Conservation (phyloP, 345 rosid species). For the Trapa incisa region DNA sequence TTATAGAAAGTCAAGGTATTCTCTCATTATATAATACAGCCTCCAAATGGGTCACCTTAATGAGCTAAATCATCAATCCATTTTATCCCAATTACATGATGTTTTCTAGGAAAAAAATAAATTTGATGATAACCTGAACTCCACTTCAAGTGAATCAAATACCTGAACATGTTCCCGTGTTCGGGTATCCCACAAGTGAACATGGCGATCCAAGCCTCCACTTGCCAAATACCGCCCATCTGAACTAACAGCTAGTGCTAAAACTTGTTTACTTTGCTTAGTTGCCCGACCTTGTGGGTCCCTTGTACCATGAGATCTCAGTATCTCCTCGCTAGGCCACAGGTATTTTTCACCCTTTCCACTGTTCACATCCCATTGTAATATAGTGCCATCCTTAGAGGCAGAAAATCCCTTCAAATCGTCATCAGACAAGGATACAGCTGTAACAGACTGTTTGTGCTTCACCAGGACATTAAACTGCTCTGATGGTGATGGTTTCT, state of each 20-base stretch:
- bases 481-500: conserved; percentile 41
- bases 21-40: not conserved
- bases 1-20: not conserved
- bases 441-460: conserved; percentile 69
- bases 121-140: not conserved
- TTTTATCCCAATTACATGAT: not conserved
- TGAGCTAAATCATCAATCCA: not conserved
- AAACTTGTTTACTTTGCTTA: conserved; percentile 63
- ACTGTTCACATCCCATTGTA: conserved; percentile 76
- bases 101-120: not conserved
- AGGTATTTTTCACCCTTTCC: conserved; percentile 53
- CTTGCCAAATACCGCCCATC: conserved; percentile 92
- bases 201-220: conserved; percentile 89
- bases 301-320: conserved; percentile 69
- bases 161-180: conserved; percentile 81
- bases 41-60: not conserved
- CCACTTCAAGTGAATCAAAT: not conserved
- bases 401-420: conserved; percentile 80
- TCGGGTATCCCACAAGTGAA: conserved; percentile 94
- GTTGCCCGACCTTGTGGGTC: conserved; percentile 49
- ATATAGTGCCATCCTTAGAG: conserved; percentile 73
- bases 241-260: conserved; percentile 76
- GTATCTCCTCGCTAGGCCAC: conserved; percentile 65
- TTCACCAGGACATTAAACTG: conserved; percentile 43
- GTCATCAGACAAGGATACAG: conserved; percentile 78